Conservation (phyloP, 129 eudicot genomes). For the Flaveria linearis region DNA sequence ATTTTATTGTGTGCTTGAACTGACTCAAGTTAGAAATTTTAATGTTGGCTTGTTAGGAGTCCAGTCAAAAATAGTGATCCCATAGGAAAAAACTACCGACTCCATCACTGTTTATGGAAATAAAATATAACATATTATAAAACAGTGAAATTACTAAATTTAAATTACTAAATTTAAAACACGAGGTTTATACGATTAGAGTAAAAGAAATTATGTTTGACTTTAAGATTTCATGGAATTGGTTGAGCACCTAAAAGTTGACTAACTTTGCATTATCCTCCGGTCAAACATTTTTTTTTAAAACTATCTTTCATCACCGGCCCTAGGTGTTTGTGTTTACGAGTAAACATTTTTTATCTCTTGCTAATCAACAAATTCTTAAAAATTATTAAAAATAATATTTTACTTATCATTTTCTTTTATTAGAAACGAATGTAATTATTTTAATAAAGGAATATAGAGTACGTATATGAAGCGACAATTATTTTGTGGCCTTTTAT, state of each 20-base stretch:
- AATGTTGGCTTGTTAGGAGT: too few relatives aligned
- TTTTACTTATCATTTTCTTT: background rate
- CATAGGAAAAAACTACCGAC: too few relatives aligned
- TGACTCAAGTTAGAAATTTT: too few relatives aligned
- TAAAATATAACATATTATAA: background rate
- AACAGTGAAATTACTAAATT: background rate
- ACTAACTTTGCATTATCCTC: background rate
- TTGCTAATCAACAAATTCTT: background rate
- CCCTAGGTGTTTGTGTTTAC: background rate
- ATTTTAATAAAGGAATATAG: background rate
- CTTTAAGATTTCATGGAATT: background rate
- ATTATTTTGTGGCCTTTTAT: constrained; percentile 2
- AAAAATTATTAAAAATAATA: background rate
- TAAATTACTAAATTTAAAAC: background rate
- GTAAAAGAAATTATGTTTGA: background rate
- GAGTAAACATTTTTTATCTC: background rate
- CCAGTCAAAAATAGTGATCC: too few relatives aligned
- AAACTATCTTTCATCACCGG: background rate
- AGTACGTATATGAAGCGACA: constrained; percentile 8
- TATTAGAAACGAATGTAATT: background rate
- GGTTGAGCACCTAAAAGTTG: constrained; percentile 14
- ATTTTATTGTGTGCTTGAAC: too few relatives aligned
- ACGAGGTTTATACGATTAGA: background rate
- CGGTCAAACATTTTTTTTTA: background rate
- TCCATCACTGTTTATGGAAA: background rate